A percentile compares a stretch with the other conserved stretches of the same genome.
Evolutionary conservation across 2,329 filamentous ascomycete genomes (phyloP).

Genomic region (Orbilia oligospora): DNA sequence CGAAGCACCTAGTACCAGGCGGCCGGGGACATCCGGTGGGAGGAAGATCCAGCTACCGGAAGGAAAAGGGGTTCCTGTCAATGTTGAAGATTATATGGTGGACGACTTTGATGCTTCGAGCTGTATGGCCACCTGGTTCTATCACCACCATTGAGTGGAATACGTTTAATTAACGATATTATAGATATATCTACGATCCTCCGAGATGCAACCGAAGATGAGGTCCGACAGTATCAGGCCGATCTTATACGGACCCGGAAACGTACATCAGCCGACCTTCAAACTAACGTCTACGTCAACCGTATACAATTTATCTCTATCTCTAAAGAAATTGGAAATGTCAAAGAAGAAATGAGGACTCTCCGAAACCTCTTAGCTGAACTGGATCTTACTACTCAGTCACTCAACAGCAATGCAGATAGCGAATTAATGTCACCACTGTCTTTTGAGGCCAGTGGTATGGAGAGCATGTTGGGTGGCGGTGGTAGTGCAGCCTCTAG

Average conservation of each 20-base stretch:
- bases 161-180: constrained; percentile 60
- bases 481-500: constrained; percentile 66
- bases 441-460: constrained; percentile 24
- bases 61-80: constrained; percentile 73
- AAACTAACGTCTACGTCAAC: constrained; percentile 97
- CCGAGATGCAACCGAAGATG: constrained; percentile 86
- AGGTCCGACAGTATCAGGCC: constrained; percentile 85
- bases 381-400: constrained; percentile 82
- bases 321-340: constrained; percentile 97
- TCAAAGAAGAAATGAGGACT: constrained; percentile 95
- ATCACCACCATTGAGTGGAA: background rate
- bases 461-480: constrained; percentile 46
- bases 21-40: constrained; percentile 67
- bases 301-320: constrained; percentile 99
- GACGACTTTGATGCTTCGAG: constrained; percentile 84
- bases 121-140: constrained; percentile 71
- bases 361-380: constrained; percentile 93
- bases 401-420: constrained; percentile 74
- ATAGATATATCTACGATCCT: constrained; percentile 78
- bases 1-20: constrained; percentile 45
- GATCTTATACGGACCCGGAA: constrained; percentile 82
- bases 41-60: constrained; percentile 73
- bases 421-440: constrained; percentile 36
- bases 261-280: constrained; percentile 84
- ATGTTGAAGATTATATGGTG: constrained; percentile 83